Evolutionary conservation across 768 basidiomycete species (phyloP), one percentile per base, ranked within the genome.

Genomic region (Tubosaeta brunneosetosa): DNA sequence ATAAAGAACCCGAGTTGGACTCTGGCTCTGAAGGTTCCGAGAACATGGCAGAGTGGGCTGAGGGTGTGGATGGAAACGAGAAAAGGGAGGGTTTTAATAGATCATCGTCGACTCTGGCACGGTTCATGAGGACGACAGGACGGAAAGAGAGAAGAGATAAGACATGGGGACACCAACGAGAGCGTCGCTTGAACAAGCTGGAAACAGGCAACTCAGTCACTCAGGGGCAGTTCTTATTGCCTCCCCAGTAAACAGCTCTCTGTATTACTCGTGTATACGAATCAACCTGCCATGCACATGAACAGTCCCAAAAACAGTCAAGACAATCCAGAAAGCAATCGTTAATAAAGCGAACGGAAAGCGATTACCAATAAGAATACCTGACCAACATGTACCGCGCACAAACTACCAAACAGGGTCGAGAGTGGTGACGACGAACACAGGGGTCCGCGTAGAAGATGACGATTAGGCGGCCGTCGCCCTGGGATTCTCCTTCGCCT

Each of bases 401-500:
- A 31, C 50, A 44, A 43, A 47, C 50, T 57, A 41, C 52, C 62
- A 59, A 64, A 56, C 66, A 50, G 31, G 55, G 54, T 47, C 27
- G 22, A 22, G 22, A 22, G 22, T 22, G 22, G 43, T 16, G 44
- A 40, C 47, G 36, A 46, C 19, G 26, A 52, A 52, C 17, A 42
- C 44, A 53, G 31, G 49, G 47, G 50, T 57, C 52, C 50, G 31
- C 48, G 25, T 42, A 19, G 50, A 44, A 19, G 50, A 44, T 14
- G 51, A 2, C 41, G 50, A 57, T 71, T 58, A 69, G 9, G 63
- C 34, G 33, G 61, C 60, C 40, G 52, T 25, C 32, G 65, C 63
- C 66, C 78, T 80, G 1, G 81, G 80, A 61, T 86, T 86, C 66
- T 86, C 84, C 62, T 82, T 83, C 46, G 85, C 77, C 58, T 75